These are phyloP conservation scores for Anthracocystis setariae DNA, from an alignment of 1,284 basidiomycete species.

Conservation along the genomic window DNA sequence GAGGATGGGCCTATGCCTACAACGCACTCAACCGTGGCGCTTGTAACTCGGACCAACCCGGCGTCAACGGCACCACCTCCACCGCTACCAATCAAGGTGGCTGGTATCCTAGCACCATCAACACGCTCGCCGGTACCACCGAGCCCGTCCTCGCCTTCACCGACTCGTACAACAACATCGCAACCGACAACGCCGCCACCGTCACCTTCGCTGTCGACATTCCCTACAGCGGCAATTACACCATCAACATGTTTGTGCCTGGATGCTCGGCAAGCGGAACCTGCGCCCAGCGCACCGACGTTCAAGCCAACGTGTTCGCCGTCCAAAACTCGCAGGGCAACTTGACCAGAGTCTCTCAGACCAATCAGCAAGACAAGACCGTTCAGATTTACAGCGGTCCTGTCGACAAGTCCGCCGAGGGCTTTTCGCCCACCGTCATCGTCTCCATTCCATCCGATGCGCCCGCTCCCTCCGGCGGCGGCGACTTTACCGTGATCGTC, in stretches of 20 bases:
- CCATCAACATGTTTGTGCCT: constrained; percentile 84
- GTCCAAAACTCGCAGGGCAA: constrained; percentile 38
- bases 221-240: constrained; percentile 84
- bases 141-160: constrained; percentile 79
- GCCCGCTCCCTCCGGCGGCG: constrained; percentile 74
- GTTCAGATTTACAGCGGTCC: constrained; percentile 82
- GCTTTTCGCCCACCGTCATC: constrained; percentile 52
- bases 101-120: constrained; percentile 56
- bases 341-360: constrained; percentile 77
- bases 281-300: constrained; percentile 81
- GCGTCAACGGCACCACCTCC: constrained; percentile 54
- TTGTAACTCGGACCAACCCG: constrained; percentile 48
- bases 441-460: constrained; percentile 57
- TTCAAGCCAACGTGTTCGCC: constrained; percentile 84
- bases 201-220: constrained; percentile 92
- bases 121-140: constrained; percentile 76
- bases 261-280: constrained; percentile 84
- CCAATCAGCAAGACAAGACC: constrained; percentile 75
- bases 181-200: constrained; percentile 71
- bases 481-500: constrained; percentile 79
- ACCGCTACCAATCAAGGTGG: constrained; percentile 52
- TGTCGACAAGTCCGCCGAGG: constrained; percentile 71
- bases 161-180: constrained; percentile 75
- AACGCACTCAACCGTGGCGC: constrained; percentile 57
- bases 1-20: constrained; percentile 69